Conservation (phyloP, 352 stramenopile genomes). For the Proteromonas lacertae region DNA sequence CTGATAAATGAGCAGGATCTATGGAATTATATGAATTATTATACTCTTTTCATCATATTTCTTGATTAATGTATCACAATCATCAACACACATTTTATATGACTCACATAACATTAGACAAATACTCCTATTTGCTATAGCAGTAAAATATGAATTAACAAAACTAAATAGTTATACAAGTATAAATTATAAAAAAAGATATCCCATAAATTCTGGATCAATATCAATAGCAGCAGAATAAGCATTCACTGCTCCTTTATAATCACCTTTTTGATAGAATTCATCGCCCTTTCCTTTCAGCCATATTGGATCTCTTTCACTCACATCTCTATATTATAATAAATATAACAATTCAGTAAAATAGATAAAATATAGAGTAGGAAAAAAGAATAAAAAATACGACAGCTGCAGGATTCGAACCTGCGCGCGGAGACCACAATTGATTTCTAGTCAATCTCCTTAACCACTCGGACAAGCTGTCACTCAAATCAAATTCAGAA, state of each 20-base stretch:
- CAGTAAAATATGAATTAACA: background rate
- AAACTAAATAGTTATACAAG: constrained; percentile 4
- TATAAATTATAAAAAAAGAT: constrained; percentile 3
- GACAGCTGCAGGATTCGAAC: too few relatives aligned
- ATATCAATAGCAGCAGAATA: constrained; percentile 7
- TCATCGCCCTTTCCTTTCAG: constrained; percentile 19
- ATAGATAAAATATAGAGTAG: background rate
- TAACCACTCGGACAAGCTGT: too few relatives aligned
- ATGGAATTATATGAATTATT: background rate
- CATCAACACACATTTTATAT: background rate
- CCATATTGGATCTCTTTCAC: constrained; percentile 16
- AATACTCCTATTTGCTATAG: constrained; percentile 2
- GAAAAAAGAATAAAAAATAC: background rate
- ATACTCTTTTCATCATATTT: background rate
- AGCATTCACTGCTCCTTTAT: constrained; percentile 7
- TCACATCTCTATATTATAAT: constrained; percentile 4
- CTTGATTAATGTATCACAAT: background rate
- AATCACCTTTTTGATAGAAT: constrained; percentile 10
- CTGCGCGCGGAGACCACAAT: too few relatives aligned
- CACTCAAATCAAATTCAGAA: background rate
- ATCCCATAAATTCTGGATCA: constrained; percentile 2
- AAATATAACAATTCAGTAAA: background rate
- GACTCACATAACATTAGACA: background rate
- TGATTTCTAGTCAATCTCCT: too few relatives aligned
- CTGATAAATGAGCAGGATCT: too few relatives aligned